Base-by-base conservation (phyloP, 805 yeast species). In the Blastobotrys mokoenaii region DNA sequence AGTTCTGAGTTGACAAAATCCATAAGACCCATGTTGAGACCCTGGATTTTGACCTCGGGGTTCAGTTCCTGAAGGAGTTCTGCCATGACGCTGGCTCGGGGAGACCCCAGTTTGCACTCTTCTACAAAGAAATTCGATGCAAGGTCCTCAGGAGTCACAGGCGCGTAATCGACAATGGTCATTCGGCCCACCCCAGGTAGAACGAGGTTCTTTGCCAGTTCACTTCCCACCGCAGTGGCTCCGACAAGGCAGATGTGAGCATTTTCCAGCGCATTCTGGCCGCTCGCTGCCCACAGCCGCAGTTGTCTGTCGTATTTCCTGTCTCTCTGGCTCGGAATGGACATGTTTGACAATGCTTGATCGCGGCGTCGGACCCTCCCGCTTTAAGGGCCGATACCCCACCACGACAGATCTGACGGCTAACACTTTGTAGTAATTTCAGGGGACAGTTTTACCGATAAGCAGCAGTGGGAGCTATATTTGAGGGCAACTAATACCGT, bases 221-320 rank as follows among this genome's bases (percentile, higher is more conserved):
- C 97, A 2, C 52, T 44, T 1, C 82, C 77, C 0, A 80, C 68
- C 0, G 79, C 56, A 1, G 77, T 68, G 3, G 79, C 78, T 38
- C 77, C 76, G 2, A 87, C 54, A 2, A 87, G 61, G 45, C 87
- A 74, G 2, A 88, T 70, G 45, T 73, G 78, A 0, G 89, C 68
- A 1, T 59, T 55, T 29, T 76, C 76, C 14, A 90, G 67, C 5
- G 69, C 66, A 3, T 61, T 47, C 57, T 90, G 98, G 2, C 97
- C 98, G 9, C 71, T 62, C 0, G 73, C 56, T 1, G 85, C 88
- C 97, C 97, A 90, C 12, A 90, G 66, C 32, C 97, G 73, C 47
- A 90, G 66, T 59, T 90, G 97, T 33, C 98, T 72, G 62, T 89
- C 96, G 59, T 85, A 88, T 49, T 79, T 79, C 27, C 49, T 47